Percentiles rank a stretch among this genome's conserved stretches.
Evolutionary conservation across 768 basidiomycete genomes (phyloP).

Genomic region (Lactarius hatsudake): DNA sequence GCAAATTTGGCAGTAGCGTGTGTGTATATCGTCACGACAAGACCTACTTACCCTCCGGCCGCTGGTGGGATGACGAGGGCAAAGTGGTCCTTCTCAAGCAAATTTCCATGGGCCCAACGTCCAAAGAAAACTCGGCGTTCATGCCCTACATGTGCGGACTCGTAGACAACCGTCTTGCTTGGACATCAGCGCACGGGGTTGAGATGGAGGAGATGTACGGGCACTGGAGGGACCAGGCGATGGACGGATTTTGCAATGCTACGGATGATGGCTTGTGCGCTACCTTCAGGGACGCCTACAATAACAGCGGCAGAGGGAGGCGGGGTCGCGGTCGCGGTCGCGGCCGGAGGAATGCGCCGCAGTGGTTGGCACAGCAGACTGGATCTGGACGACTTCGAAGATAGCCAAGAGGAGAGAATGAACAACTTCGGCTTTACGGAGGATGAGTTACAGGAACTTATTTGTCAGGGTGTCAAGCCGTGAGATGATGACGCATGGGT

Average conservation of each 20-base stretch:
- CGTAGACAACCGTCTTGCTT: slow-evolving; percentile 10
- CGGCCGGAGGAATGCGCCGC: background rate
- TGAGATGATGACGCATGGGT: slow-evolving; percentile 26
- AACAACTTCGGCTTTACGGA: slow-evolving; percentile 37
- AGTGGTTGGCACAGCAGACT: slow-evolving; percentile 3
- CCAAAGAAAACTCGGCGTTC: background rate
- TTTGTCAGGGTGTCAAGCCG: slow-evolving; percentile 42
- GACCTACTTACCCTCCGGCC: slow-evolving; percentile 40
- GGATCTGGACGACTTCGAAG: slow-evolving; percentile 8
- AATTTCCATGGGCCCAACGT: background rate
- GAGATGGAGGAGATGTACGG: slow-evolving; percentile 9
- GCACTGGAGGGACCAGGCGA: background rate
- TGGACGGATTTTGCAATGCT: background rate
- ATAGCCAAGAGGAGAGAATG: slow-evolving; percentile 25
- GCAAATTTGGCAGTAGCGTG: slow-evolving; percentile 38
- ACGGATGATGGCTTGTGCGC: background rate
- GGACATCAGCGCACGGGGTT: background rate
- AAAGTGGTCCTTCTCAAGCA: background rate
- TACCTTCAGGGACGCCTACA: too few species aligned
- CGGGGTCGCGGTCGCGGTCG: background rate
- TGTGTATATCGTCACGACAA: slow-evolving; percentile 52
- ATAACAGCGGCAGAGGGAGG: background rate
- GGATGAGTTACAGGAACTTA: slow-evolving; percentile 37
- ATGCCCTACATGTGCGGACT: slow-evolving; percentile 13
- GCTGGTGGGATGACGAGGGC: slow-evolving; percentile 44